Evolutionary conservation across 202 grass and related monocot genomes (phyloP).

Genomic region (Alloteropsis angusta): DNA sequence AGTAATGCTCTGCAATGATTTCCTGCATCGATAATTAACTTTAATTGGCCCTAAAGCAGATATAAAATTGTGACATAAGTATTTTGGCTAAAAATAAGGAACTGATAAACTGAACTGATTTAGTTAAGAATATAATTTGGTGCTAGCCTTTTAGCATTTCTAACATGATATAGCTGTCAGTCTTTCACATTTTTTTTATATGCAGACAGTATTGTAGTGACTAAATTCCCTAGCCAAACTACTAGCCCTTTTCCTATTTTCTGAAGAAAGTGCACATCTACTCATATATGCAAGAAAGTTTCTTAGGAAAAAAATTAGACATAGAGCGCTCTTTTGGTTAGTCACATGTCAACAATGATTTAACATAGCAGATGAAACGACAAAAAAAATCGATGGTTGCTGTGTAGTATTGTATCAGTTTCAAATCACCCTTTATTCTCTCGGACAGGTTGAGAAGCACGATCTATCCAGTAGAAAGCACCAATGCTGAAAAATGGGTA

Average conservation of each 20-base stretch:
- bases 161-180: neutral
- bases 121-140: neutral
- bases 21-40: conserved; percentile 46
- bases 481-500: conserved; percentile 54
- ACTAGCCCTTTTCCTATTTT: neutral
- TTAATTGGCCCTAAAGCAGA: conserved; percentile 17
- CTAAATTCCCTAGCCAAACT: neutral
- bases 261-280: neutral
- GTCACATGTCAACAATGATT: conserved; percentile 1
- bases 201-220: neutral
- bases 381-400: neutral
- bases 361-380: neutral
- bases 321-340: conserved; percentile 1
- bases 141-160: neutral
- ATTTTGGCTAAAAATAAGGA: neutral
- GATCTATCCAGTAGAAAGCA: conserved; percentile 80
- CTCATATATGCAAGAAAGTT: neutral
- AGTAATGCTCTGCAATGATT: conserved; percentile 44
- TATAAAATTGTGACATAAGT: neutral
- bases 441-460: conserved; percentile 31
- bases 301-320: neutral
- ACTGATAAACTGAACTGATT: conserved; percentile 1
- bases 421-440: conserved; percentile 51
- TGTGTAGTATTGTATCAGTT: neutral
- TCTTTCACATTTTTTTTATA: neutral